Conservation (phyloP, 306 rosid species). For the Dicorynia guianensis region DNA sequence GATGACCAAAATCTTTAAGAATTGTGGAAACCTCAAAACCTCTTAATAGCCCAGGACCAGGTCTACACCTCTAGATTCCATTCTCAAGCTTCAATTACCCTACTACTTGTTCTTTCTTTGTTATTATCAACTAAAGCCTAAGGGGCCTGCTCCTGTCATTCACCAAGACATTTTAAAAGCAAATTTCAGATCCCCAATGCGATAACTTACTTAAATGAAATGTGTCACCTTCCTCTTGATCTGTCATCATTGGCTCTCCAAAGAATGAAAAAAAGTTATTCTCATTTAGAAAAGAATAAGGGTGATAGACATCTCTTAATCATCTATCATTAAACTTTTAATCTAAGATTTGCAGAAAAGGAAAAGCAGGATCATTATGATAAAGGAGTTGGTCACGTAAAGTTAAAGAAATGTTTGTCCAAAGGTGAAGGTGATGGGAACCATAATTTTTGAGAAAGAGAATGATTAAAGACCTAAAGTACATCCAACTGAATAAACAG, state of each 20-base stretch:
- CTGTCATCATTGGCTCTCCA: conserved; percentile 50
- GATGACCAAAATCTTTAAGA: conserved; percentile 33
- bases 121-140: conserved; percentile 26
- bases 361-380: conserved; percentile 60
- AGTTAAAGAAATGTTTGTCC: conserved; percentile 65
- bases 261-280: conserved; percentile 46
- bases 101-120: conserved; percentile 47
- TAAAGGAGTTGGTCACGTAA: conserved; percentile 60
- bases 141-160: conserved; percentile 40
- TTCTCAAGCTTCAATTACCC: conserved; percentile 41
- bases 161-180: conserved; percentile 50
- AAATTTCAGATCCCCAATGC: conserved; percentile 55
- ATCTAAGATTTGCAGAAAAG: conserved; percentile 59
- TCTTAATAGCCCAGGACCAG: conserved; percentile 43
- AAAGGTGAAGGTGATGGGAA: conserved; percentile 54
- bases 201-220: conserved; percentile 67
- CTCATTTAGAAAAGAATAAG: conserved; percentile 56
- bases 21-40: conserved; percentile 47
- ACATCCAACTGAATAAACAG: conserved; percentile 60
- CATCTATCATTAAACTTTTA: conserved; percentile 60
- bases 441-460: conserved; percentile 44
- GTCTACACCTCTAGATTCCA: conserved; percentile 65
- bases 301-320: conserved; percentile 43
- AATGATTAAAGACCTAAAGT: conserved; percentile 44
- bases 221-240: conserved; percentile 41